Base-by-base conservation (phyloP, 768 basidiomycete species). In the Peribolospora baueri region DNA sequence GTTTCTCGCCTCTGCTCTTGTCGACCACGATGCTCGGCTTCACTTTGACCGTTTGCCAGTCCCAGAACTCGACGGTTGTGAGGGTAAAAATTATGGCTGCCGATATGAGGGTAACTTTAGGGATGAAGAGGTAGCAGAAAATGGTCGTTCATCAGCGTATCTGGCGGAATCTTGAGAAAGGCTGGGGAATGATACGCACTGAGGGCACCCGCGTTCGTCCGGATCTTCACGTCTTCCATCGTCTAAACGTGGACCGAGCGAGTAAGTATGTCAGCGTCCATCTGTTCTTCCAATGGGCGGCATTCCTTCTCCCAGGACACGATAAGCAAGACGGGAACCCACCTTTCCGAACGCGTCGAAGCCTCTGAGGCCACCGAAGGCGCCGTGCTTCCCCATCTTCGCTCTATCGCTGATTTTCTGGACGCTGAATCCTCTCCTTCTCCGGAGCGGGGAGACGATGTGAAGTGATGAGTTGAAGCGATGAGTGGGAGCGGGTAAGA, bases 271-370 rank as follows among this genome's bases (percentile, higher is more conserved):
- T 25, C 25, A 25, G 25, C 1, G 25, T 4, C 40, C 4, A 45
- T 36, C 25, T 51, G 11, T 43, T 48, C 50, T 48, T 43, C 46
- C 37, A 49, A n/a, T 11, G 36, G 42, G 37, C 7, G 2, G 38
- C 11, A 40, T 36, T 10, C 11, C 55, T 11, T 9, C 61, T 10
- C 38, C 9, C 42, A 8, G 5, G n/a, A 14, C 5, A 3, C 5
- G 8, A 40, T 42, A 48, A n/a, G 3, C 13, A 36, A 45, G 41
- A 25, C 10, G 4, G 2, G 9, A 39, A 54, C 74, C 61, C 64
- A 91, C 91, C 81, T 97, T 98, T 59, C 93, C 93, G 74, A 98
- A 98, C 69, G 93, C 93, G 73, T 98, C 93, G 54, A 97, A 75
- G 66, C 87, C 85, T 67, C 84, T 87, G 63, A 97, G 63, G 48